Evolutionary conservation across 2,329 filamentous ascomycete genomes (phyloP), one percentile per base, ranked within the genome.

Genomic region (Pestalotiopsis sp.): DNA sequence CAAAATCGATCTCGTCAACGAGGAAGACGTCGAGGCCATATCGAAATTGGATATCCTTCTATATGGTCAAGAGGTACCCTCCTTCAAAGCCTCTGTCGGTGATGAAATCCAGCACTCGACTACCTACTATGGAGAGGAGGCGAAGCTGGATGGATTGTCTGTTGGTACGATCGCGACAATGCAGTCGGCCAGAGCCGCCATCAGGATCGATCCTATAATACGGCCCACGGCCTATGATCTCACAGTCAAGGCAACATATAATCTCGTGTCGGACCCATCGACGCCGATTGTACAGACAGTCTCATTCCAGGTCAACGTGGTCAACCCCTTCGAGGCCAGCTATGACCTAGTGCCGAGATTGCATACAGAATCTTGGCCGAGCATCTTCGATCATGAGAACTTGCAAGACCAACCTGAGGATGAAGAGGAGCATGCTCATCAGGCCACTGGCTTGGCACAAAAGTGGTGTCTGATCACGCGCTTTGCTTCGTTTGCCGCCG

Each of bases 321-420:
- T 93, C 66, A 91, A 90, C 64, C 94, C 95, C 0, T 98, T 99
- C 74, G 94, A 97, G 80, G 93, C 94, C 17, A 96, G 93, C 75
- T 98, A 97, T 78, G 93, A 97, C 71, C 89, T 98, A 70, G 86
- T 91, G 13, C 94, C 96, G 12, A 88, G 92, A 11, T 84, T 97
- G 3, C 92, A 98, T 78, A 80, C 87, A 0, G 91, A 92, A 63
- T 85, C 89, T 2, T 99, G 96, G 95, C 95, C 96, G 1, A 94
- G 91, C 77, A 90, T 97, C 74, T 99, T 98, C 79, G 86, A 90
- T 65, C 83, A 87, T 20, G 86, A 90, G 25, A 82, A 81, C 14
- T 74, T 88, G 3, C 78, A 79, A 25, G 78, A 80, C 7, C 70
- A 72, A 1, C 71, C 73, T 5, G 79, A 81, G 36, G 77, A 72